These are phyloP conservation scores for Cladosporium velox DNA, from an alignment of 2,329 filamentous ascomycete species.

Conservation along the genomic window DNA sequence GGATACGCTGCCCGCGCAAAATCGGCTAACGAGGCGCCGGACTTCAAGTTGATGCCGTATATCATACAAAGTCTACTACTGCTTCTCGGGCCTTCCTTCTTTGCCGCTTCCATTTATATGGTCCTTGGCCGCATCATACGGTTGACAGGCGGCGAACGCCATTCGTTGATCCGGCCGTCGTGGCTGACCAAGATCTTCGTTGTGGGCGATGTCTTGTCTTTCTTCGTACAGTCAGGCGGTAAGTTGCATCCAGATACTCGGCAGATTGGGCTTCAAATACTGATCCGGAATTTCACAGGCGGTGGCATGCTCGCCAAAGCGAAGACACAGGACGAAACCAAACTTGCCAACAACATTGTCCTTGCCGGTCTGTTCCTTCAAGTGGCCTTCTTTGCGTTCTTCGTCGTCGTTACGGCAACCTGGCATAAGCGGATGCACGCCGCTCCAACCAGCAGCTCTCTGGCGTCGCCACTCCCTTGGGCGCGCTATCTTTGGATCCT, in stretches of 20 bases:
- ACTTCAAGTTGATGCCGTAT: conserved; percentile 23
- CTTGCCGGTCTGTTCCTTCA: conserved; percentile 59
- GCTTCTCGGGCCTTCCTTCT: conserved; percentile 51
- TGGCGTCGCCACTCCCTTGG: not conserved
- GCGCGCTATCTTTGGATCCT: conserved; percentile 25
- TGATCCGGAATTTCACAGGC: not conserved
- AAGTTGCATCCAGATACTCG: not conserved
- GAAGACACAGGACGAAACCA: not conserved
- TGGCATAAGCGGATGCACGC: conserved; percentile 49
- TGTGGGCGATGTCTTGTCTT: conserved; percentile 54
- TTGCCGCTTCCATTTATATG: conserved; percentile 57
- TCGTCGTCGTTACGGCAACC: conserved; percentile 50
- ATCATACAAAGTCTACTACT: conserved; percentile 41
- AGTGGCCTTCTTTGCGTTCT: conserved; percentile 59
- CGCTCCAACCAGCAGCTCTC: conserved; percentile 29
- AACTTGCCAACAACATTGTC: conserved; percentile 50
- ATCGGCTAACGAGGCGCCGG: not conserved
- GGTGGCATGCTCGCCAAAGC: conserved; percentile 3
- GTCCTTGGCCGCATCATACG: conserved; percentile 50
- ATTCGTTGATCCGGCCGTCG: conserved; percentile 45
- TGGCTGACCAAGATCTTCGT: conserved; percentile 60
- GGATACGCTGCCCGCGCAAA: not conserved
- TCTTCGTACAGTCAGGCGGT: conserved; percentile 50
- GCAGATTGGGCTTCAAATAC: not conserved
- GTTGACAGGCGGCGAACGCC: conserved; percentile 40